Evolutionary conservation across 495 filamentous ascomycete species (phyloP), one percentile per base, ranked within the genome.

Genomic region (Hyaloscypha variabilis): DNA sequence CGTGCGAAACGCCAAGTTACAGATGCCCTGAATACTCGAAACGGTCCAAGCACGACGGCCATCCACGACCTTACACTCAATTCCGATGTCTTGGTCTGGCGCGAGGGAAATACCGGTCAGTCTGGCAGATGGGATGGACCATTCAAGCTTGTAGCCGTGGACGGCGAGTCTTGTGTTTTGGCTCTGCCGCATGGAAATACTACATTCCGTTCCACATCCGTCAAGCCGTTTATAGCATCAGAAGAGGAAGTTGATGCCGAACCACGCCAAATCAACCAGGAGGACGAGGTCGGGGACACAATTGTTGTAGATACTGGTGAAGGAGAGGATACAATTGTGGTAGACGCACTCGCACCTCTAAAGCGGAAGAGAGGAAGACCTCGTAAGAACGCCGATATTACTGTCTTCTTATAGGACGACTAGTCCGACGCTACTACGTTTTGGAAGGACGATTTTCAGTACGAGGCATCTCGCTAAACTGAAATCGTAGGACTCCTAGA

Each of bases 11-110:
- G 62, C 1, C 51, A 63, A 19, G 51, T 73, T 28, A 4, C 49
- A 1, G 34, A 68, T 34, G 63, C 66, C 14, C 42, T 72, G 2
- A 53, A 64, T 25, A 56, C 24, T 29, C 19, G 66, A 0, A 74
- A 74, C 46, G 64, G 68, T 11, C 66, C 64, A 19, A 49, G 25
- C 19, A 67, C 39, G 23, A 25, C 36, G 3, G 31, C 26, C 3
- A 64, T 64, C 5, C n/a, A 64, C 34, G n/a, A 58, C 8, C 24
- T 58, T 17, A 23, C 50, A 1, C 30, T 64, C 11, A 64, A 64
- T 31, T 57, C 24, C 1, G 25, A 54, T 2, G 29, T 62, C 3
- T 25, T 62, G 2, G 60, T 62, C 28, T 62, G 34, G 46, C 50
- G 60, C 24, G 42, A n/a, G 46, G 58, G 58, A 3, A 62, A 62